Evolutionary conservation across 106 monocot genomes (phyloP), one percentile per base, ranked within the genome.

Genomic region (Platanthera zijinensis): DNA sequence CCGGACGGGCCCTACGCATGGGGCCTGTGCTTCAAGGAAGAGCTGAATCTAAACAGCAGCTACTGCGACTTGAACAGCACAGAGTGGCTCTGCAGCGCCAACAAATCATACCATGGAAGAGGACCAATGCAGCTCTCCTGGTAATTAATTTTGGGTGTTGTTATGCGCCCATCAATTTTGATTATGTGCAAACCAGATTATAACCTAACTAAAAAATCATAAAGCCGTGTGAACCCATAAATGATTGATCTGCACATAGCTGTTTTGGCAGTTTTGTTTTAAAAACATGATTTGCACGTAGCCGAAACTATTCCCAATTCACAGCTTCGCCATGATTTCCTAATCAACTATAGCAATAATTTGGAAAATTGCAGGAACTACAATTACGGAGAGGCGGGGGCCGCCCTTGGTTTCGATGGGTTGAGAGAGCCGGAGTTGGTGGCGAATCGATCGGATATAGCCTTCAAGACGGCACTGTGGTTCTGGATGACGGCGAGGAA

Each of bases 21-120:
- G 91, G 93, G 93, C 0, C 75, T 91, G 3, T 97, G 93, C 82
- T 93, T 86, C 77, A 93, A 93, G 83, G 93, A 93, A 25, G 96
- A 97, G 84, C 59, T 91, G 4, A 91, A 64, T 10, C 91, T 91
- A 0, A 25, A 51, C 28, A 93, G 89, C 76, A 75, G 78, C 81
- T 93, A 97, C 75, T 93, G 96, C 70, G 89, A 93, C 72, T 53
- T 83, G 14, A 87, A 77, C 28, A 71, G 84, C 79, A 85, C 69
- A 11, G 12, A 88, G 10, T 97, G 93, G 93, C 96, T 93, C 0
- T 97, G 93, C 78, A 77, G 68, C 22, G 87, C 87, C 0, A 87
- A 89, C 73, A 93, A 91, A 81, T 78, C 87, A 50, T 93, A 96
- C 88, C 64, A 87, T 7, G 96, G 96, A 32, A 73, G 96, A 79